Base-by-base conservation (phyloP, 805 yeast genomes). In the Kazachstania kunashirensis region DNA sequence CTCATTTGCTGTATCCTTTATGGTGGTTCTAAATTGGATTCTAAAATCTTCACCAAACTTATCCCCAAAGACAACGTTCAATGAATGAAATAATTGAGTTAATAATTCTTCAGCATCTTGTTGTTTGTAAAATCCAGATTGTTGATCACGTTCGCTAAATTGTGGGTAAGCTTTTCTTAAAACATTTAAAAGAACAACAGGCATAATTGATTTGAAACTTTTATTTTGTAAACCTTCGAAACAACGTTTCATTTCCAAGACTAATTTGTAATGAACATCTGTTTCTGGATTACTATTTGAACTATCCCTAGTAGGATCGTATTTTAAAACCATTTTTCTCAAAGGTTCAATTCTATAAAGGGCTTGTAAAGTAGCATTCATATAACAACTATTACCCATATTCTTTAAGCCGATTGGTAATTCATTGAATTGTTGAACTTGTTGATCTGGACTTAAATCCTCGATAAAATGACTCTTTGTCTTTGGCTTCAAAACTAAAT, bases 21-120 rank as follows among this genome's bases (percentile, higher is more conserved):
- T 71, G 11, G 68, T 63, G 5, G 78, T 71, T 48, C 72, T 77
- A 52, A 83, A 81, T 27, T 69, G 67, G 31, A 94, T 66, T 32
- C 73, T 75, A 56, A 88, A 81, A 43, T 68, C 70, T 36, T 75
- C 74, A 26, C 76, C 58, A 36, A 70, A 63, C 14, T 58, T 60
- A 15, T 73, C 69, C 18, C 73, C 71, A 40, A 57, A 49, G 10
- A 67, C 70, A 16, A 59, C 51, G 25, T 70, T 58, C 41, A 84
- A 58, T 23, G 69, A 61, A 24, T 66, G 62, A 44, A 88, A 61
- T 34, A 92, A 70, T 57, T 82, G 89, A 6, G 96, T 79, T 62
- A 77, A 86, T 13, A 89, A 82, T 58, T 92, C 99, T 63, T 92
- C 99, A 0, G 98, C 98, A 65, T 92, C 99, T 63, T 92, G 99